A percentile compares a stretch with the other conserved stretches of the same genome.
Evolutionary conservation across 192 early-diverging fungal species (phyloP).

Genomic region (Geranomyces variabilis): DNA sequence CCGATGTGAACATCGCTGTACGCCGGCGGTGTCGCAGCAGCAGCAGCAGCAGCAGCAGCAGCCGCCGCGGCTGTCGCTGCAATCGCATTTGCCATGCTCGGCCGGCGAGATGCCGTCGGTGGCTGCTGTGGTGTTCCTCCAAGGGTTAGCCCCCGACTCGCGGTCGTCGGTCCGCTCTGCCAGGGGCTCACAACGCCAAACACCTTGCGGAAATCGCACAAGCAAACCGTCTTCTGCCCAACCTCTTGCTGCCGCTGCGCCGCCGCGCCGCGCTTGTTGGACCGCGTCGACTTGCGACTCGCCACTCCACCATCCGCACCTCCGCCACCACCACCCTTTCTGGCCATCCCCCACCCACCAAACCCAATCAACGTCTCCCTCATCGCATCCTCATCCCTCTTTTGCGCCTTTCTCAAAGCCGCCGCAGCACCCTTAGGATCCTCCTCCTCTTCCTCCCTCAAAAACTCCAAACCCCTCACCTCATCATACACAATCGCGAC

Average conservation of each 20-base stretch:
- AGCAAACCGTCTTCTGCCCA: slow-evolving; percentile 43
- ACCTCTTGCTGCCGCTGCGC: slow-evolving; percentile 16
- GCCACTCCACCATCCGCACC: not conserved
- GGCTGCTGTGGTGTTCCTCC: not conserved
- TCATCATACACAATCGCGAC: slow-evolving; percentile 56
- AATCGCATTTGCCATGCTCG: slow-evolving; percentile 8
- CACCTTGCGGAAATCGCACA: slow-evolving; percentile 54
- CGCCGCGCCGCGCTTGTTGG: not conserved
- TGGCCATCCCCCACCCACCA: slow-evolving; percentile 54
- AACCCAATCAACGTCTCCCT: slow-evolving; percentile 30
- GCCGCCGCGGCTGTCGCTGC: slow-evolving; percentile 1
- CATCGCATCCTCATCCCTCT: slow-evolving; percentile 47
- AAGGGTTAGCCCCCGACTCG: not conserved
- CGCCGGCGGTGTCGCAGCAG: not conserved
- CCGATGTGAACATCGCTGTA: slow-evolving; percentile 43
- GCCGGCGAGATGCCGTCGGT: not conserved
- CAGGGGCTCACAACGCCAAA: slow-evolving; percentile 54
- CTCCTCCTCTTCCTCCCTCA: slow-evolving; percentile 49
- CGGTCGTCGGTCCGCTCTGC: slow-evolving; percentile 26
- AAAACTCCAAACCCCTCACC: slow-evolving; percentile 51
- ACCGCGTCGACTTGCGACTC: not conserved
- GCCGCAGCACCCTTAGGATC: slow-evolving; percentile 36
- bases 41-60: slow-evolving; percentile 3
- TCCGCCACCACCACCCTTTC: not conserved
- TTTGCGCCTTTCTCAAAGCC: slow-evolving; percentile 14